Base-by-base conservation (phyloP, 345 rosid genomes). In the Sonneratia alba region DNA sequence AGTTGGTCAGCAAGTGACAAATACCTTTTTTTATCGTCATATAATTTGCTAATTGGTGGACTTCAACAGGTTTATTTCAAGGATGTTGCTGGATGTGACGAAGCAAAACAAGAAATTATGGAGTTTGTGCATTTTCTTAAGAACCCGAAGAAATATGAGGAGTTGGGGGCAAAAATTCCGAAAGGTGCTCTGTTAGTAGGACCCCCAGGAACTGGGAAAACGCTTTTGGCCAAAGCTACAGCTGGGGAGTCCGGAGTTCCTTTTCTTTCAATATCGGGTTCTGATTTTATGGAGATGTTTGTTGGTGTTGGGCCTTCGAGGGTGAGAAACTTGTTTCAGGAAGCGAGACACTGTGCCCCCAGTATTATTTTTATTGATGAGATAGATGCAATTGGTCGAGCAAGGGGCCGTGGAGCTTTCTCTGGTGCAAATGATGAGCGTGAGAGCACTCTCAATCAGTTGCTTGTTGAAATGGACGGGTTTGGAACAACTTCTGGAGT, bases 51-150 rank as follows among this genome's bases (percentile, higher is more conserved):
- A 0, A 34, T 65, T 36, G 36, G 19, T 76, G 72, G 73, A 18
- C 51, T 9, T 68, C 53, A 36, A 15, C 76, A 93, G 97, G 87
- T 92, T 37, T 89, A 78, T 74, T 94, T 94, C 71, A 91, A 90
- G 81, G 98, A 91, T 72, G 99, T 94, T 27, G 99, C 97, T 68
- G 99, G 99, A 36, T 94, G 97, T 66, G 99, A 94, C n/a, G 99
- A 94, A 79, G 97, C 99, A 24, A 94, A 94, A 75, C 96, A 88
- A 84, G 99, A 94, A 77, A 89, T 92, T 61, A 92, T 94, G 97
- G 99, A 90, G 78, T 89, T 94, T 76, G 99, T 94, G 56, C 97
- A 94, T 79, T 91, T 92, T 69, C 92, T 94, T 21, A 85, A 92
- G 87, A 92, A 85, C 71, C 99, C 96, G 2, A 90, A 87, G 80